Base-by-base conservation (phyloP, 768 basidiomycete genomes). In the Phylloporus sp. region DNA sequence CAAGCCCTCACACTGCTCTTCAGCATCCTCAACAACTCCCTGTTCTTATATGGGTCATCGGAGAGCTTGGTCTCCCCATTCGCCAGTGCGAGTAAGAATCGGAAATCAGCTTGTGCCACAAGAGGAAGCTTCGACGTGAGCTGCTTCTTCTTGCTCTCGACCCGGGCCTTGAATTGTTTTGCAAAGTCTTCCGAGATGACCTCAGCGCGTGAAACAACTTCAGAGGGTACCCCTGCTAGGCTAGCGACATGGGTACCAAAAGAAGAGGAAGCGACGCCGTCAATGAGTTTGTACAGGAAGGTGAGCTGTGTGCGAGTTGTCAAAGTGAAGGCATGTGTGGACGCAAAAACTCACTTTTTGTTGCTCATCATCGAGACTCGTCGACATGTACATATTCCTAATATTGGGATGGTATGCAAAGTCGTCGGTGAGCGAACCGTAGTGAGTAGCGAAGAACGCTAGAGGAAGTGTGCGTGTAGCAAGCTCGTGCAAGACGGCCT, bases 391-490 rank as follows among this genome's bases (percentile, higher is more conserved):
- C 87, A 95, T 95, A 49, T 86, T 90, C 50, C 91, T 78, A 58
- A 98, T 89, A 62, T 95, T 97, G 2, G 91, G 88, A 63, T 95
- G 91, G 60, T 92, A 91, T 3, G 80, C 79, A 66, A 88, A 97
- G 65, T 98, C 95, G 59, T 97, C 91, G 8, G 95, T 97, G 38
- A 98, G 76, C 1, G 93, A 90, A 4, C 93, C 93, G 59, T 98
- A 99, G 70, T 99, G 97, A 0, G 97, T 99, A 31, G 97, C 95
- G 62, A 99, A 99, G 76, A 97, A 97, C 2, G 91, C 87, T 24
- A 98, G 72, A 11, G 95, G 86, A 5, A 97, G 73, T 0, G 91
- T 94, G 61, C 91, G 91, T 0, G 95, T 97, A 1, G 97, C 92
- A 15, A 99, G 79, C 64, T 95, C 84, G 66, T 99, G 97, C 18